Conservation (phyloP, 2,329 filamentous ascomycete species). For the Ilyonectria destructans region DNA sequence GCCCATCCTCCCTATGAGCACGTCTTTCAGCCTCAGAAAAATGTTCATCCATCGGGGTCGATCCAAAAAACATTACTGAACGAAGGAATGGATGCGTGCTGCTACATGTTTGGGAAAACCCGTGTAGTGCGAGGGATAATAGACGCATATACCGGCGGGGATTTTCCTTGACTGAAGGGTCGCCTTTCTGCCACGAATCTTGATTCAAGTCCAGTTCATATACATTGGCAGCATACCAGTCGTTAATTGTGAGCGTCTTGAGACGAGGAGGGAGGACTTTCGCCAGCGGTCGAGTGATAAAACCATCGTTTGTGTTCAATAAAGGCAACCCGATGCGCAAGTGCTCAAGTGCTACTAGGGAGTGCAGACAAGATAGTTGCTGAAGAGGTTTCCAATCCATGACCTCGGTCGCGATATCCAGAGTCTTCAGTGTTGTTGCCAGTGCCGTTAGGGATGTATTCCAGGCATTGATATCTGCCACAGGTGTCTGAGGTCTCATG, state of each 20-base stretch:
- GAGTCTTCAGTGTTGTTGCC: background rate
- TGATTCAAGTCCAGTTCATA: background rate
- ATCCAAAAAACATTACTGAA: background rate
- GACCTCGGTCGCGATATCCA: background rate
- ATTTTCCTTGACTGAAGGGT: background rate
- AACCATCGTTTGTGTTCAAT: background rate
- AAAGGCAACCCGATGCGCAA: background rate
- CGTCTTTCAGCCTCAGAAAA: no score
- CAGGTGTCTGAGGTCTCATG: background rate
- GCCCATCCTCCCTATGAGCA: no score
- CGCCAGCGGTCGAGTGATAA: background rate
- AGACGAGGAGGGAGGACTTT: background rate
- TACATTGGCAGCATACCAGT: background rate
- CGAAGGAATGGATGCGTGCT: background rate
- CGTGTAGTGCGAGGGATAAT: background rate
- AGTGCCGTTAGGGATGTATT: background rate
- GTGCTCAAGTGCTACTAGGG: background rate
- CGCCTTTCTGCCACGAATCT: background rate
- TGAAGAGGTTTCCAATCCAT: background rate
- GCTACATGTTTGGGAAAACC: background rate
- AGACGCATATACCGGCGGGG: background rate
- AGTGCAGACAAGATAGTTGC: background rate
- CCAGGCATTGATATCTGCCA: background rate
- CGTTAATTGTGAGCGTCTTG: background rate
- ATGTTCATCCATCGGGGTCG: background rate